Percentiles rank a stretch among this genome's conserved stretches.
Conservation (phyloP, 495 filamentous ascomycete genomes). For the Penicillium verhagenii region DNA sequence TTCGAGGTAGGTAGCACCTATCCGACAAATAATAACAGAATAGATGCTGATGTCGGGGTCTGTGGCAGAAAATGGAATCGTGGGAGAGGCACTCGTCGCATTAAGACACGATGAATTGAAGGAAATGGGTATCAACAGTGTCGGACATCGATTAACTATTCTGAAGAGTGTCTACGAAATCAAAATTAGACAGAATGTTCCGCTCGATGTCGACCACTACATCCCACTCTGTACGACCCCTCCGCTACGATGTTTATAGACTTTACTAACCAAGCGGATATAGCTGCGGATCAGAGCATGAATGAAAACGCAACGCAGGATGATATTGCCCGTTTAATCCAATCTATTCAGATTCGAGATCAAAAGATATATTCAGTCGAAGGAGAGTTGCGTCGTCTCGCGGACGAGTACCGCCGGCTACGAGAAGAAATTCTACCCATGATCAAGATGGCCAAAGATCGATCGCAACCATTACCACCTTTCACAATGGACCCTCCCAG, state of each 20-base stretch:
- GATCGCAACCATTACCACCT: conserved; percentile 78
- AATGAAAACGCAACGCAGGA: conserved; percentile 86
- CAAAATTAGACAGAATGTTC: conserved; percentile 87
- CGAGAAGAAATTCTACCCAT: conserved; percentile 90
- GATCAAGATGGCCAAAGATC: conserved; percentile 85
- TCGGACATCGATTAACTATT: conserved; percentile 91
- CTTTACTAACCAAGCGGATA: conserved; percentile 15
- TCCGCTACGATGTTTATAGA: background rate
- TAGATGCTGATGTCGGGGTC: conserved; percentile 1
- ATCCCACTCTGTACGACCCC: conserved; percentile 78
- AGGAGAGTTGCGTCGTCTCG: conserved; percentile 72
- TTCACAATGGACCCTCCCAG: conserved; percentile 30
- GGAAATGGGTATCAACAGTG: conserved; percentile 87
- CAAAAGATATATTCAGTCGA: conserved; percentile 80
- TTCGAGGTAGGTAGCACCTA: conserved; percentile 62
- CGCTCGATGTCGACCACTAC: conserved; percentile 90
- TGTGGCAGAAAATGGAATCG: conserved; percentile 80
- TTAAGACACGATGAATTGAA: conserved; percentile 90
- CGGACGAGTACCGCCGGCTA: conserved; percentile 79
- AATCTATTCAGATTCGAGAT: conserved; percentile 81
- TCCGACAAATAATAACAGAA: background rate
- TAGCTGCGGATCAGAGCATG: conserved; percentile 85
- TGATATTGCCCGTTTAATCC: conserved; percentile 84
- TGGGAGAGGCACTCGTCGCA: conserved; percentile 86
- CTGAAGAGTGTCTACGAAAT: conserved; percentile 93